Conservation (phyloP, 2,329 filamentous ascomycete species). For the Massarina eburnea region DNA sequence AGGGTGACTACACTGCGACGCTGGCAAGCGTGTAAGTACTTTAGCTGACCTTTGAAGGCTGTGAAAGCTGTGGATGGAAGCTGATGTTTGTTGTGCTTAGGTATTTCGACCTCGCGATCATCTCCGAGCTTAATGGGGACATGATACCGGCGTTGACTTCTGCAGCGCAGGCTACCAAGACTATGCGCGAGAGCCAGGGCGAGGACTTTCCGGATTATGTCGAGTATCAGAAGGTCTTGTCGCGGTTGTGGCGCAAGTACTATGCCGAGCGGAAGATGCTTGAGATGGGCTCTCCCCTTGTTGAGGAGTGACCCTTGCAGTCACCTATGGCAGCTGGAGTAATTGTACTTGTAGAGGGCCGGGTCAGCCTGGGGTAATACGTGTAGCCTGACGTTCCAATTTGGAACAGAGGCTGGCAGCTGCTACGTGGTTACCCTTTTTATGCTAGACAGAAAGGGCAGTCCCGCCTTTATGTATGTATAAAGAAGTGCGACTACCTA, state of each 20-base stretch:
- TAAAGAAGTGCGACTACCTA: constrained; percentile 1
- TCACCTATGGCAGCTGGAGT: no score
- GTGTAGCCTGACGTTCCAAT: not conserved
- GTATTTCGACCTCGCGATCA: constrained; percentile 35
- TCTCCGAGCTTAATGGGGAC: constrained; percentile 30
- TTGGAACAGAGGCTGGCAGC: not conserved
- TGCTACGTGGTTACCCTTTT: not conserved
- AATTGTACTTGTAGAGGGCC: no score
- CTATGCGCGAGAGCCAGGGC: constrained; percentile 32
- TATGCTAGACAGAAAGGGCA: constrained; percentile 1
- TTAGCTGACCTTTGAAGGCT: not conserved
- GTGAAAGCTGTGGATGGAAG: not conserved
- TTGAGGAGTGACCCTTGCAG: no score
- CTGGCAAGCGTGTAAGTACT: constrained; percentile 30
- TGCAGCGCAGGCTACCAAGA: constrained; percentile 28
- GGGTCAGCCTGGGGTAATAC: no score
- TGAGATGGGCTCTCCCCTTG: no score
- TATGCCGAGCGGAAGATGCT: not conserved
- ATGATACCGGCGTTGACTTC: constrained; percentile 19
- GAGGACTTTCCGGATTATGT: constrained; percentile 26
- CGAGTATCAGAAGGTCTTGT: constrained; percentile 23
- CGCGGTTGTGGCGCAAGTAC: constrained; percentile 20
- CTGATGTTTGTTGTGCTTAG: constrained; percentile 20
- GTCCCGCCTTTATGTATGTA: not conserved
- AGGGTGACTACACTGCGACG: constrained; percentile 25